These are phyloP conservation scores for Mrakia frigida DNA, from an alignment of 768 basidiomycete genomes.

Conservation along the genomic window DNA sequence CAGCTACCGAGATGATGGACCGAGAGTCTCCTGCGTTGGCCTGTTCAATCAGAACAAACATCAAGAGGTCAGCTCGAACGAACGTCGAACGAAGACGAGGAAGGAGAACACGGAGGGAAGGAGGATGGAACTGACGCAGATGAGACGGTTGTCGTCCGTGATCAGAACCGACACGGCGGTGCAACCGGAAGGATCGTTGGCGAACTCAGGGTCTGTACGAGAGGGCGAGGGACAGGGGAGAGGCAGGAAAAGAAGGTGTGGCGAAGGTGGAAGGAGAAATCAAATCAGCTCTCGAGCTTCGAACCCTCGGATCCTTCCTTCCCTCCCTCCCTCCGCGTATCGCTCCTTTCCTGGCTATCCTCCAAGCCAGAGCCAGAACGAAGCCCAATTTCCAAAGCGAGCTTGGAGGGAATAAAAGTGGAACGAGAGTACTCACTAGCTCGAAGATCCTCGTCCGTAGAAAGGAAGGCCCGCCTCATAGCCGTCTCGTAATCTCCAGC, in stretches of 20 bases:
- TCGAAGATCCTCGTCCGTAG: constrained; percentile 89
- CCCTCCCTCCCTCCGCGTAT: background rate
- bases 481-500: constrained; percentile 66
- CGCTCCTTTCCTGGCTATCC: no score
- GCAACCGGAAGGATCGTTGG: constrained; percentile 89
- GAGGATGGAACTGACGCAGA: constrained; percentile 39
- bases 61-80: constrained; percentile 19
- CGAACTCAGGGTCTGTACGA: constrained; percentile 68
- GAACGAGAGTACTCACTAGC: constrained; percentile 52
- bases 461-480: constrained; percentile 81
- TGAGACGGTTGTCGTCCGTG: constrained; percentile 67
- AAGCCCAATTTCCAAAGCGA: background rate
- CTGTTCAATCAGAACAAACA: constrained; percentile 46
- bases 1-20: constrained; percentile 76
- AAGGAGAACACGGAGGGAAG: constrained; percentile 21
- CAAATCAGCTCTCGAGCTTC: background rate
- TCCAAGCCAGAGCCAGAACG: no score
- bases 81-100: no score
- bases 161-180: constrained; percentile 87
- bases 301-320: background rate
- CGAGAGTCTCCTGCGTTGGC: constrained; percentile 98
- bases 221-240: background rate
- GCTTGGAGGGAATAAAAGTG: background rate
- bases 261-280: background rate
- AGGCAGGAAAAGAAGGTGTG: no score